Evolutionary conservation across 306 rosid genomes (phyloP), one percentile per base, ranked within the genome.

Genomic region (Spatholobus suberectus): DNA sequence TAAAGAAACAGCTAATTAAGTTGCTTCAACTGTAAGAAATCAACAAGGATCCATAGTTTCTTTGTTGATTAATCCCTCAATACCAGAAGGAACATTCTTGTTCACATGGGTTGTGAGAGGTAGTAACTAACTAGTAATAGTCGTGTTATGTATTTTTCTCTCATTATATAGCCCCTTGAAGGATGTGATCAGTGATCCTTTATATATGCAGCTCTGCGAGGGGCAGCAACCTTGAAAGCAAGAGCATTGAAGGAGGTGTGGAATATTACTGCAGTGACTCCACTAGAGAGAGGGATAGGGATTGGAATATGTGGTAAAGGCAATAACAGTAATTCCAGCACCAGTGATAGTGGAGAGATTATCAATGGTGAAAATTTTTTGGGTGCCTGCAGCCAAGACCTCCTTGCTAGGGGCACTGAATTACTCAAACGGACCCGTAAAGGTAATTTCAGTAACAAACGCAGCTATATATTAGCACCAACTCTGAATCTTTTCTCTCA

Each of bases 351-450:
- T 62, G 97, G 90, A 12, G 98, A 94, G 76, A 79, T 82, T 83
- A 65, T 79, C 14, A 87, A 83, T 63, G 86, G 76, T 7, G 92
- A 96, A 57, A 90, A 89, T 41, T 87, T 88, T 54, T 89, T 86
- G 15, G 91, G 88, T 29, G 74, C 63, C 23, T 87, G 89, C 80
- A 87, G 82, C 83, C 91, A 89, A 80, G 97, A 96, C 27, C 86
- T 92, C 12, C 95, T 96, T 44, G 99, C 99, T 23, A 89, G 79
- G 83, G 99, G 99, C 66, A 89, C 80, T 47, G 99, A 92, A 83
- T 91, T 96, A 62, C 98, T 96, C 79, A 96, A 96, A 74, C 90
- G 98, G 66, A 96, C 99, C 4, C 89, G 99, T 27, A 91, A 96
- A 90, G 99, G 99, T 90, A 65, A 85, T 35, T 15, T 75, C 11